phyloP scores from a whole-genome alignment of 805 yeast genomes.

The Scheffersomyces lignosus region DNA sequence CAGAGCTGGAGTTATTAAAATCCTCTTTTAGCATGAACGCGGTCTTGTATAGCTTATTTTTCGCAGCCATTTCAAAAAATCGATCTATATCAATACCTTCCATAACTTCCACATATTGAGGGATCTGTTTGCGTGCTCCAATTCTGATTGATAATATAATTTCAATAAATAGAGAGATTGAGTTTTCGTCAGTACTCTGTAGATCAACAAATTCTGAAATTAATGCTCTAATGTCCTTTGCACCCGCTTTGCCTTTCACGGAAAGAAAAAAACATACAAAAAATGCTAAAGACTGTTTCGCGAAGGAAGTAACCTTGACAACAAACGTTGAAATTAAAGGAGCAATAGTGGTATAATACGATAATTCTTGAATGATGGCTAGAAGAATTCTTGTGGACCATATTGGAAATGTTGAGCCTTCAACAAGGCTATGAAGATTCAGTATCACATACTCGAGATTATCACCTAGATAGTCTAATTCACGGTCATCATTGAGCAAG shows the following conservation, averaged over 20 bases:
- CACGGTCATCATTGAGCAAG: conserved; percentile 25
- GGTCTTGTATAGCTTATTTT: conserved; percentile 36
- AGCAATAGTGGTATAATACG: conserved; percentile 25
- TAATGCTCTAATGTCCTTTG: conserved; percentile 6
- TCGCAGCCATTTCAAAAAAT: conserved; percentile 31
- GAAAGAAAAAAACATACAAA: conserved; percentile 25
- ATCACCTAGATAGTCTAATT: conserved; percentile 12
- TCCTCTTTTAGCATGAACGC: conserved; percentile 54
- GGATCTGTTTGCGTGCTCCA: conserved; percentile 32
- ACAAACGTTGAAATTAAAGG: conserved; percentile 34
- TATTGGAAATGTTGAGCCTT: conserved; percentile 13
- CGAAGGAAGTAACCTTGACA: conserved; percentile 19
- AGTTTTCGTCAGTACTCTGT: conserved; percentile 3
- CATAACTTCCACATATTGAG: conserved; percentile 28
- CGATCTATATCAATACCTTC: conserved; percentile 24
- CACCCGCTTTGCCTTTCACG: conserved; percentile 11
- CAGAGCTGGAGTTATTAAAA: background rate
- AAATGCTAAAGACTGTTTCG: conserved; percentile 24
- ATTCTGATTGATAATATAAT: conserved; percentile 36
- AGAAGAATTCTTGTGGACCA: conserved; percentile 34
- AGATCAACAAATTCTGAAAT: conserved; percentile 10
- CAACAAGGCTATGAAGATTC: conserved; percentile 9
- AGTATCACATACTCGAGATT: conserved; percentile 11
- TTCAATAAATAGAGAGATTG: conserved; percentile 17
- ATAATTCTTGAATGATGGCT: conserved; percentile 33